Conservation (phyloP, 176 grass and related monocot species). For the Oryza officinalis region DNA sequence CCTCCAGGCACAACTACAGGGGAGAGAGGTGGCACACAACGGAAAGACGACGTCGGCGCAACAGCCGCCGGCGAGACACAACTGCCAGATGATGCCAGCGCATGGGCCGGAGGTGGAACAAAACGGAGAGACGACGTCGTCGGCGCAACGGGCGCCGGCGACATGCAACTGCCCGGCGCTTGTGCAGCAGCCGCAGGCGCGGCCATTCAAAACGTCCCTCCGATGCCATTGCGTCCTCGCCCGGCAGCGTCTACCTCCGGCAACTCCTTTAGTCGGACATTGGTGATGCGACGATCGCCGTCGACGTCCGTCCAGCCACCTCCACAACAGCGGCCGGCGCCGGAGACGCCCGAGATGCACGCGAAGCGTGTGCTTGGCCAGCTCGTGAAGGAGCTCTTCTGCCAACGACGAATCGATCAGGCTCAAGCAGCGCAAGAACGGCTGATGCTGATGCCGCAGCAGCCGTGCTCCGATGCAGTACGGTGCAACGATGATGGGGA, state of each 20-base stretch:
- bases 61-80: background rate
- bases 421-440: conserved; percentile 1
- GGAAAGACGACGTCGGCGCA: background rate
- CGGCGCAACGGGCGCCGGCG: background rate
- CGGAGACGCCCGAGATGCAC: background rate
- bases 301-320: background rate
- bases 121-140: background rate
- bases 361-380: background rate
- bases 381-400: background rate
- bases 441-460: background rate
- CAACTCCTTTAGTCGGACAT: background rate
- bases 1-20: background rate
- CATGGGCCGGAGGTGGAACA: background rate
- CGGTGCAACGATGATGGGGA: background rate
- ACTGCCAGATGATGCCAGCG: background rate
- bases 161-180: too few relatives aligned
- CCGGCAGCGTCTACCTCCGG: background rate
- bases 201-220: background rate
- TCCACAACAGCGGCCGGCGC: background rate
- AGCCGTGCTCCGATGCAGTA: background rate
- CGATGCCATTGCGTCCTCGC: background rate
- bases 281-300: background rate
- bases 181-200: too few relatives aligned
- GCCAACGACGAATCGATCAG: background rate
- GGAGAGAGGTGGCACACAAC: background rate